Evolutionary conservation across 164 flowering plant species (phyloP), one percentile per base, ranked within the genome.

Genomic region (Cinnamomum micranthum): DNA sequence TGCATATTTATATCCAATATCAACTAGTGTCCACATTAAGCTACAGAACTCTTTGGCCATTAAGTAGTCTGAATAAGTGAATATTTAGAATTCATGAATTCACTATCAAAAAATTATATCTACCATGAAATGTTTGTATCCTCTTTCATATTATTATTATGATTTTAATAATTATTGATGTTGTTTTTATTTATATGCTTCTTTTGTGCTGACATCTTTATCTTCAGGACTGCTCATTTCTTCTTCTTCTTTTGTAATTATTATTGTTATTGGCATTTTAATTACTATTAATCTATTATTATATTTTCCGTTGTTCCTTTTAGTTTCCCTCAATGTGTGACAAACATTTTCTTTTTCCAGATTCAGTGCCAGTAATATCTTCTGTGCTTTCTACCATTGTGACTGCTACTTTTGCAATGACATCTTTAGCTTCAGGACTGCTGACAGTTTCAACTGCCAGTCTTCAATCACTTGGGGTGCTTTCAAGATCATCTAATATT

Each of bases 391-490:
- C 90, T 72, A 74, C 76, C 28, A 72, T 86, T 47, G 83, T 80
- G 47, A 86, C 92, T 72, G 86, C 85, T 80, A 74, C 87, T 74
- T 91, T 91, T 73, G 79, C 77, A 64, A 77, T 72, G 27, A 92
- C 99, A 65, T 79, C 92, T 70, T 69, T 87, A 6, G 83, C 74
- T 69, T 89, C 95, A 3, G 96, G 85, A 5, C 77, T 93, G 70
- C 88, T 93, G 63, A 85, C 97, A 60, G 70, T 91, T 60, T 91
- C 98, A 71, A 88, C 93, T 9, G 83, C 95, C 71, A 90, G 88
- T 82, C 92, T 93, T 72, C 92, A 79, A 74, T 85, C 93, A 35
- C 72, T 70, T 65, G 89, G 90, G 62, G 85, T 84, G 71, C 85
- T 84, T 75, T 70, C 85, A 65, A 83, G 86, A 71, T 82, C 84